These are phyloP conservation scores for Linnemannia exigua DNA, from an alignment of 192 early-diverging fungal genomes.

Conservation along the genomic window DNA sequence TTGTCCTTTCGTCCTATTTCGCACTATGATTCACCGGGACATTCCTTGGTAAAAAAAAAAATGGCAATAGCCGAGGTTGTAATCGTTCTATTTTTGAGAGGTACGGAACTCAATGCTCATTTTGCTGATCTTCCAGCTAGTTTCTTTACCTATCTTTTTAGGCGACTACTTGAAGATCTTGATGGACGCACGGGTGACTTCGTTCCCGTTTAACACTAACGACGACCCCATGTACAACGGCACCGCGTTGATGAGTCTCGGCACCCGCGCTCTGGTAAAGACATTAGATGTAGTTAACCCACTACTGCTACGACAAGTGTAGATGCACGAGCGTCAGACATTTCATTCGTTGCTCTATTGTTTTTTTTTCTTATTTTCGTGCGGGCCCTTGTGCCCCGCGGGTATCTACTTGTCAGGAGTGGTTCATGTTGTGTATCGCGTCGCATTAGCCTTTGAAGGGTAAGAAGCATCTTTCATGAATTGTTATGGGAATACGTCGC, in stretches of 20 bases:
- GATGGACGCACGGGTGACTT: conserved; percentile 83
- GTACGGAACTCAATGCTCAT: too few species aligned
- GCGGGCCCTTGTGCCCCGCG: conserved; percentile 74
- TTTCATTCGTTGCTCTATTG: neutral
- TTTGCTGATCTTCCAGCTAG: neutral
- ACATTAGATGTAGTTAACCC: neutral
- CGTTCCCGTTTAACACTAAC: conserved; percentile 89
- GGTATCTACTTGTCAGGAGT: conserved; percentile 77
- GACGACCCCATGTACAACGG: conserved; percentile 94
- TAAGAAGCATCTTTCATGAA: conserved; percentile 44
- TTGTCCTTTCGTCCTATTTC: conserved; percentile 85
- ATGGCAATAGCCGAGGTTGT: neutral
- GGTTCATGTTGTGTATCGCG: conserved; percentile 82
- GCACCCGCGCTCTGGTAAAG: conserved; percentile 81
- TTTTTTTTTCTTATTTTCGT: neutral
- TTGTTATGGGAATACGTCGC: too few species aligned
- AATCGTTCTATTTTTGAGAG: too few species aligned
- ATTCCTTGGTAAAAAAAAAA: conserved; percentile 69
- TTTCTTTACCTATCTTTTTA: conserved; percentile 8
- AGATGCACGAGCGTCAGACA: neutral
- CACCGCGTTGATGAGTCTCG: conserved; percentile 84
- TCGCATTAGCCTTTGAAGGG: conserved; percentile 86
- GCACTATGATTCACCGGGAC: conserved; percentile 88
- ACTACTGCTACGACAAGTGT: neutral
- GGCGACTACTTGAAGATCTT: conserved; percentile 93